A percentile compares a stretch with the other conserved stretches of the same genome.
phyloP scores from a whole-genome alignment of 1,284 basidiomycete genomes.

The Apiotrichum veenhuisii region DNA sequence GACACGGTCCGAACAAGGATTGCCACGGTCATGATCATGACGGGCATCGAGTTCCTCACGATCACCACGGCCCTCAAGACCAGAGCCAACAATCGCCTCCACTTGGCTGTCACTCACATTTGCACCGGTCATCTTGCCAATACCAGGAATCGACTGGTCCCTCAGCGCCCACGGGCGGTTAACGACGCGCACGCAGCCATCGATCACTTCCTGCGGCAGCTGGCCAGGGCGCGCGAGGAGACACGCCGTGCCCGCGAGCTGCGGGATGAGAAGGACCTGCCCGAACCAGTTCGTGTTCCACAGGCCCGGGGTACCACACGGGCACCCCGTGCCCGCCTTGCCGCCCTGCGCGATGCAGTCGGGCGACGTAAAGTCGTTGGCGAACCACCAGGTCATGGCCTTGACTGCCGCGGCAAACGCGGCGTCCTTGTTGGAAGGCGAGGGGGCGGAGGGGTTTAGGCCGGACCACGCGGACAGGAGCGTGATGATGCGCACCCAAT shows the following conservation, averaged over 20 bases:
- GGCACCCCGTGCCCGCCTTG: slow-evolving; percentile 26
- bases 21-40: too few species aligned
- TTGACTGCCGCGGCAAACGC: slow-evolving; percentile 52
- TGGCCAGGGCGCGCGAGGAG: slow-evolving; percentile 54
- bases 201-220: slow-evolving; percentile 52
- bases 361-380: slow-evolving; percentile 56
- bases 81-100: not conserved
- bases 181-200: slow-evolving; percentile 56
- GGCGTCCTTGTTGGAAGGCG: slow-evolving; percentile 49
- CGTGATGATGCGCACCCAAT: slow-evolving; percentile 59
- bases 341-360: slow-evolving; percentile 59
- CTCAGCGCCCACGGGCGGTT: slow-evolving; percentile 57
- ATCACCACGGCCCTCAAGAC: too few species aligned
- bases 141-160: slow-evolving; percentile 51
- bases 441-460: slow-evolving; percentile 48
- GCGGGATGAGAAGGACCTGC: slow-evolving; percentile 61
- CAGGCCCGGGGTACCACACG: slow-evolving; percentile 50
- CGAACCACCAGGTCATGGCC: slow-evolving; percentile 65
- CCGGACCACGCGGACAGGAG: slow-evolving; percentile 61
- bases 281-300: slow-evolving; percentile 71
- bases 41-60: too few species aligned
- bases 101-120: slow-evolving; percentile 49
- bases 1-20: too few species aligned
- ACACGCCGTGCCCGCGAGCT: slow-evolving; percentile 58
- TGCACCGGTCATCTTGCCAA: slow-evolving; percentile 58